Evolutionary conservation across 179 eudicot genomes (phyloP), one percentile per base, ranked within the genome.

Genomic region (Carnegiea gigantea): DNA sequence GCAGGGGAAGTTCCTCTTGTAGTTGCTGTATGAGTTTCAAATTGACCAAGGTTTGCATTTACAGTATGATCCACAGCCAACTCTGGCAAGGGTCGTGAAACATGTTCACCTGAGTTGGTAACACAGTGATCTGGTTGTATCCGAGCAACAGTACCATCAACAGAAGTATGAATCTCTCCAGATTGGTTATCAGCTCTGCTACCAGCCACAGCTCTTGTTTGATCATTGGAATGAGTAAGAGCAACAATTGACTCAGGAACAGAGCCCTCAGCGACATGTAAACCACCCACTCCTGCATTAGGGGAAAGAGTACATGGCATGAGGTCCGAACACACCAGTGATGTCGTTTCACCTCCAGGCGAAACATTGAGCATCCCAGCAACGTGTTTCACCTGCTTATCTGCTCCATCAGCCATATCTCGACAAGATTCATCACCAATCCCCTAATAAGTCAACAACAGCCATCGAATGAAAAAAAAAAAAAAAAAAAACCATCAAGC

Each of bases 1-100:
- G 83, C 76, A 60, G 65, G 70, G 40, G 77, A 43, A 48, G 84
- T 74, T 57, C 87, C 82, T 51, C 87, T 49, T 62, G 70, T 40
- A 40, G 44, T 72, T 70, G 87, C 70, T 77, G 73, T 60, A 75
- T 54, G 23, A 75, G 75, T 60, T 33, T 20, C 78, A 80, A 30
- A 51, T 76, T 30, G 82, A 77, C 67, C 36, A 44, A 54, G 40
- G 80, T 73, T 83, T 24, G 65, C 76, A 70, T 70, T 76, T 57
- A 12, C 70, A 60, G 62, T 21, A 72, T 44, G 67, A 73, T 53
- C 53, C 40, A 30, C 77, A 53, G 78, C 73, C 53, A 57, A 73
- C 71, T 77, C 85, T 49, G 46, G 77, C 8, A 79, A 9, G 30
- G 75, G 57, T 51, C 46, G 82, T n/a, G 76, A 72, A 82, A 71